Percentiles rank a stretch among this genome's conserved stretches.
These are phyloP conservation scores for Lipomyces mesembrius DNA, from an alignment of 805 yeast species.

Conservation along the genomic window DNA sequence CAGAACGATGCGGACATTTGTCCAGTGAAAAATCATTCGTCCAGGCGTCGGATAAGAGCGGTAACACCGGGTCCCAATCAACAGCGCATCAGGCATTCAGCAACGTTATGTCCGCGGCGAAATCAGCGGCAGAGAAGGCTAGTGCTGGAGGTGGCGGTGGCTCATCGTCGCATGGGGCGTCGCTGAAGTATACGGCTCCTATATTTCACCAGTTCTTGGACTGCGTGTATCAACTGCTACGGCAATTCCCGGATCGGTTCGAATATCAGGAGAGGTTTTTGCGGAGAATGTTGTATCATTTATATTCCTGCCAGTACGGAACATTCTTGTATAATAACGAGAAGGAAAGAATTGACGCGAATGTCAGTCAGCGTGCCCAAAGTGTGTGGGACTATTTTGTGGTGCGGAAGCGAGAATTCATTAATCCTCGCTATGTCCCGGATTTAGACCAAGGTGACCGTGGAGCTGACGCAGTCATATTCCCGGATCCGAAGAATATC, in stretches of 20 bases:
- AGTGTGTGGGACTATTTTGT: slow-evolving; percentile 94
- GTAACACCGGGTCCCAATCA: slow-evolving; percentile 41
- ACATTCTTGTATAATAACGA: slow-evolving; percentile 82
- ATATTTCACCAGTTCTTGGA: slow-evolving; percentile 93
- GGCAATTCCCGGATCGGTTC: slow-evolving; percentile 72
- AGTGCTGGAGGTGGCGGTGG: slow-evolving; percentile 17
- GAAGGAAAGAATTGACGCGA: slow-evolving; percentile 56
- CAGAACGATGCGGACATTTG: slow-evolving; percentile 80
- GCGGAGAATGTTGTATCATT: slow-evolving; percentile 81
- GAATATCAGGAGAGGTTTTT: slow-evolving; percentile 89
- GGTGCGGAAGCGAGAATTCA: slow-evolving; percentile 72
- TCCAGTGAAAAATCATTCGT: slow-evolving; percentile 51
- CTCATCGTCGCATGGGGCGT: slow-evolving; percentile 16
- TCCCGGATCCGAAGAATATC: slow-evolving; percentile 65
- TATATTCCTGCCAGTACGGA: slow-evolving; percentile 94
- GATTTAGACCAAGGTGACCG: slow-evolving; percentile 35
- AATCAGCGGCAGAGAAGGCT: slow-evolving; percentile 31
- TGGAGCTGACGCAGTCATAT: slow-evolving; percentile 53
- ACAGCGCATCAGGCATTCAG: slow-evolving; percentile 53
- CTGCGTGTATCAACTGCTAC: slow-evolving; percentile 75
- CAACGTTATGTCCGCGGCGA: slow-evolving; percentile 54
- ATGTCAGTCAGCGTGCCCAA: slow-evolving; percentile 57
- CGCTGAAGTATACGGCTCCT: slow-evolving; percentile 72
- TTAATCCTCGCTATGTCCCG: slow-evolving; percentile 54
- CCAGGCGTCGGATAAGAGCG: slow-evolving; percentile 28